A percentile compares a stretch with the other conserved stretches of the same genome.
These are phyloP conservation scores for Ophiobolus disseminans DNA, from an alignment of 2,329 filamentous ascomycete species.

Conservation along the genomic window DNA sequence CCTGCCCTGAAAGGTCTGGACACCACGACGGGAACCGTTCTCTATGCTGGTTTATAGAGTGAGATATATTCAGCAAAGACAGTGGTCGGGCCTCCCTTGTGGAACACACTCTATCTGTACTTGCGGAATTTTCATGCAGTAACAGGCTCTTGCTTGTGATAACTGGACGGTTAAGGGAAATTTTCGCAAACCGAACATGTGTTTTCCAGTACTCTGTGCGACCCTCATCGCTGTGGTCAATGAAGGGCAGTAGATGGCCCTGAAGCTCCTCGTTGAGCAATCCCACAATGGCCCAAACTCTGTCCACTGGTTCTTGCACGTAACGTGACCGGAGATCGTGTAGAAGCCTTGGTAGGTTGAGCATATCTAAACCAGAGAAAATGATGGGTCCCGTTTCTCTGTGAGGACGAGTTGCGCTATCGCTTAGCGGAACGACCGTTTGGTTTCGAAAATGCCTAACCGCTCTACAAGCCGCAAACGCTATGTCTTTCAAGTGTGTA, in stretches of 20 bases:
- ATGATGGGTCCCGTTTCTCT: background rate
- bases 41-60: background rate
- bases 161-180: too few relatives aligned
- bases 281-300: constrained; percentile 7
- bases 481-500: too few relatives aligned
- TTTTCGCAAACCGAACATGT: background rate
- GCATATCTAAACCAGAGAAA: background rate
- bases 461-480: too few relatives aligned
- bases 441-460: too few relatives aligned
- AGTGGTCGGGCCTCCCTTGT: background rate
- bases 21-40: constrained; percentile 8
- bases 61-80: background rate
- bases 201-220: constrained; percentile 3
- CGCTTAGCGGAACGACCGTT: too few relatives aligned
- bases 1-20: background rate
- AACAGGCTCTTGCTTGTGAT: too few relatives aligned
- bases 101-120: too few relatives aligned
- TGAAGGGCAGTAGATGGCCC: background rate
- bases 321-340: background rate
- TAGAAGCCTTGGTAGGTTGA: background rate
- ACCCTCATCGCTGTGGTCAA: constrained; percentile 4
- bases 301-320: constrained; percentile 1
- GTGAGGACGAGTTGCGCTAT: background rate
- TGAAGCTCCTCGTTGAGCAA: background rate
- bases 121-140: too few relatives aligned